Evolutionary conservation across 805 yeast genomes (phyloP), one percentile per base, ranked within the genome.

Genomic region (Candida andamanensis): DNA sequence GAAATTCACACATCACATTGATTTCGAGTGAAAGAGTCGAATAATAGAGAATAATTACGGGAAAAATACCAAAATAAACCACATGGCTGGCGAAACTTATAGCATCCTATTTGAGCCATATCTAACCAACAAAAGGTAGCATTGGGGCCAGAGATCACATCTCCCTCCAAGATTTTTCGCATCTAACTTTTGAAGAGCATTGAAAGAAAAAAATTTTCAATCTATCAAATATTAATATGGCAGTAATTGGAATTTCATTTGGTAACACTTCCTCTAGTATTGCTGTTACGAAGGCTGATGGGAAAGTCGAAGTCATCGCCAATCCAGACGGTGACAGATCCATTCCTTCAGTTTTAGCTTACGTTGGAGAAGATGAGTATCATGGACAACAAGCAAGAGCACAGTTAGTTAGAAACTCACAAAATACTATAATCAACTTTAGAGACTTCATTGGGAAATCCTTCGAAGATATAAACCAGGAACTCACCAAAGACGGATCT

Each of bases 241-340:
- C 64, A 48, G 84, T 86, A 47, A 84, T 92, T 60, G 98, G 98
- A 63, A 76, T 92, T 58, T 80, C 96, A 26, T 90, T 92, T 60
- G 98, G 98, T 60, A 92, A 92, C 76, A 82, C 95, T 29, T 77
- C 95, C 40, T 83, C 97, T 30, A 85, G 97, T 38, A 87, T 92
- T 58, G 97, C 97, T 30, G 85, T 80, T 52, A 83, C 89, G 46
- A 65, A 73, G 41, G 60, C 68, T 45, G 97, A 90, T 52, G 97
- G 96, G 41, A 84, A 82, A 58, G 92, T 86, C 43, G 97, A 92
- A 56, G 95, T 92, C 46, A 90, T 92, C 59, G 98, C 98, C 47
- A 90, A 92, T 77, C 96, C 94, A 47, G 98, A 92, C 56, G 98
- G 98, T 61, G 97, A 92, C 67, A 85, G 97, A 69, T 75, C 90